phyloP scores from a whole-genome alignment of 2,329 filamentous ascomycete species.

The Tolypocladium cylindrosporum region DNA sequence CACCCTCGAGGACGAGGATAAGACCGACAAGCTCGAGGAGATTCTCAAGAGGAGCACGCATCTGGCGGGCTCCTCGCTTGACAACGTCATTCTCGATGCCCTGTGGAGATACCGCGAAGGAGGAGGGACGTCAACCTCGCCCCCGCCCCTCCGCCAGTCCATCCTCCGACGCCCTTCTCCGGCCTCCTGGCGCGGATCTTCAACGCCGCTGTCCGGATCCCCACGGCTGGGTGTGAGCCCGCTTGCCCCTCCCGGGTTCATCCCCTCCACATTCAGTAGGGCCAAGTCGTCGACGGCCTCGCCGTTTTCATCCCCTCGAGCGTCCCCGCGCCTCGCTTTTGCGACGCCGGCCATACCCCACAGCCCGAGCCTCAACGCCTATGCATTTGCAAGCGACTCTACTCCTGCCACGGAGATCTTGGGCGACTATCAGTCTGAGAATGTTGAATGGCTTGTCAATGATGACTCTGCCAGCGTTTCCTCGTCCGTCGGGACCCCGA shows the following conservation, averaged over 20 bases:
- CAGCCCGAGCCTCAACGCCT: conserved; percentile 87
- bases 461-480: conserved; percentile 74
- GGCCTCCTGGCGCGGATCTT: conserved; percentile 80
- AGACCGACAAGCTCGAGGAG: conserved; percentile 83
- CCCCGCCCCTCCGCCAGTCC: conserved; percentile 78
- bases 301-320: conserved; percentile 87
- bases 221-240: conserved; percentile 74
- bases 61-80: conserved; percentile 65
- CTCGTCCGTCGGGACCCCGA: conserved; percentile 60
- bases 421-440: conserved; percentile 85
- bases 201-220: conserved; percentile 73
- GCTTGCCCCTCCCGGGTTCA: conserved; percentile 75
- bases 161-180: conserved; percentile 86
- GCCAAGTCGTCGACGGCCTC: conserved; percentile 72
- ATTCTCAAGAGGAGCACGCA: conserved; percentile 70
- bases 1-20: conserved; percentile 83
- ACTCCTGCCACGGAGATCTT: conserved; percentile 77
- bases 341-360: conserved; percentile 87
- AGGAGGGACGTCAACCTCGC: conserved; percentile 57
- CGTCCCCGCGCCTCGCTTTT: conserved; percentile 82
- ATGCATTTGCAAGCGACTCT: conserved; percentile 80
- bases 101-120: conserved; percentile 75
- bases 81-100: conserved; percentile 83
- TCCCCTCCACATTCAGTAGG: conserved; percentile 63
- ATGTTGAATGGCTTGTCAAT: conserved; percentile 94